phyloP scores from a whole-genome alignment of 805 yeast species.

The Lachancea fermentati region DNA sequence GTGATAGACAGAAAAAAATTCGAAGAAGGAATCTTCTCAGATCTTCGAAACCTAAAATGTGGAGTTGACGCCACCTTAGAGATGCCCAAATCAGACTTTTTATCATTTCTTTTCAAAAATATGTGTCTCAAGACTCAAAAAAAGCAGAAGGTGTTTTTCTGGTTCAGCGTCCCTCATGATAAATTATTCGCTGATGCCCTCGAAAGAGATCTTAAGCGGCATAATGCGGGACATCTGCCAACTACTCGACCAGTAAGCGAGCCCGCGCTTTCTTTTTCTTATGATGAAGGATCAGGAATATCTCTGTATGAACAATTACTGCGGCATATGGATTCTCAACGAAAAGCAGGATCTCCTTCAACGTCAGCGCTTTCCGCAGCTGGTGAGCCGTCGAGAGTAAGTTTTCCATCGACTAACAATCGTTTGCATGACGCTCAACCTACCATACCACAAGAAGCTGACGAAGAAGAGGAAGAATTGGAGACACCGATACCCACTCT shows the following conservation, averaged over 20 bases:
- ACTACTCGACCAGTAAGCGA: constrained; percentile 70
- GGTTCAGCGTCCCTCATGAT: constrained; percentile 96
- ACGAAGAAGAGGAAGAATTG: not conserved
- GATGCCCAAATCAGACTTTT: constrained; percentile 76
- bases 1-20: constrained; percentile 85
- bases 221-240: constrained; percentile 50
- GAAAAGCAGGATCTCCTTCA: constrained; percentile 8
- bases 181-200: constrained; percentile 87
- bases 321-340: constrained; percentile 35
- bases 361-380: constrained; percentile 4
- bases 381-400: not conserved
- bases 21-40: constrained; percentile 94
- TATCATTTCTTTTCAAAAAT: constrained; percentile 78
- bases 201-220: constrained; percentile 86
- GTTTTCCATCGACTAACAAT: not conserved
- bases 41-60: constrained; percentile 77
- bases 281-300: constrained; percentile 40
- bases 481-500: not conserved
- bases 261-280: constrained; percentile 74
- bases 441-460: constrained; percentile 1
- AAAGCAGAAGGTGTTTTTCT: constrained; percentile 93
- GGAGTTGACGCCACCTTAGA: constrained; percentile 86
- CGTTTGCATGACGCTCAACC: not conserved
- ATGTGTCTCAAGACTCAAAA: constrained; percentile 89
- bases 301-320: constrained; percentile 51